Base-by-base conservation (phyloP, 23 red algal genomes). In the Gracilaria caudata region DNA sequence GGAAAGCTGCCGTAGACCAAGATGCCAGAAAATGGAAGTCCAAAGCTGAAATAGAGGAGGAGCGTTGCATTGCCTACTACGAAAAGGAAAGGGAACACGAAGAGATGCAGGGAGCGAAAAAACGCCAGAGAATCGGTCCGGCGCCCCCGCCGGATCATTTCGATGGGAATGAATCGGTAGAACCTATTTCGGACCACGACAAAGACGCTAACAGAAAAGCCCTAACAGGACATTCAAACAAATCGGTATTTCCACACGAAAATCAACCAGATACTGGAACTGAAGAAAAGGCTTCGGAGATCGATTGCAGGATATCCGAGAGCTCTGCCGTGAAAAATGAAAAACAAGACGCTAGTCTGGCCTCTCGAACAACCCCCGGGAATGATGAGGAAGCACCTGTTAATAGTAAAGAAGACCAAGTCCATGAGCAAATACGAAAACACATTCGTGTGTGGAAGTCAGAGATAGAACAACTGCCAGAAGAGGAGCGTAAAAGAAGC, bases 401-500 rank as follows among this genome's bases (percentile, higher is more conserved):
- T 28, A 65, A 28, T 65, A 29, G 60, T 32, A 65, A 34, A 32
- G 60, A 65, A 30, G 60, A 65, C 32, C 60, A 65, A 65, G 60
- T 65, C 3, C 60, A 65, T 65, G 57, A 38, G 49, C 51, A 87
- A 57, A 64, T 90, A 6, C 73, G 63, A 2, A 90, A 81, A 43
- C 55, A 81, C n/a, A 74, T 91, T 29, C 23, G 87, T 34, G 9
- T 72, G 21, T 93, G 90, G 90, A 47, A 32, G 33, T 45, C 80
- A 14, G 90, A 93, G 35, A 71, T 93, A 33, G 80, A 82, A 54
- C 29, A 40, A 53, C 49, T 93, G 58, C 36, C 80, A n/a, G 44
- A 39, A n/a, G 72, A 79, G 45, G 81, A 86, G 8, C 41, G 90
- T n/a, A 78, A 81, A 39, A 93, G 45, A 26, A 66, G 28, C 24